These are phyloP conservation scores for Aspergillus novoparasiticus DNA, from an alignment of 2,329 filamentous ascomycete species.

Conservation along the genomic window DNA sequence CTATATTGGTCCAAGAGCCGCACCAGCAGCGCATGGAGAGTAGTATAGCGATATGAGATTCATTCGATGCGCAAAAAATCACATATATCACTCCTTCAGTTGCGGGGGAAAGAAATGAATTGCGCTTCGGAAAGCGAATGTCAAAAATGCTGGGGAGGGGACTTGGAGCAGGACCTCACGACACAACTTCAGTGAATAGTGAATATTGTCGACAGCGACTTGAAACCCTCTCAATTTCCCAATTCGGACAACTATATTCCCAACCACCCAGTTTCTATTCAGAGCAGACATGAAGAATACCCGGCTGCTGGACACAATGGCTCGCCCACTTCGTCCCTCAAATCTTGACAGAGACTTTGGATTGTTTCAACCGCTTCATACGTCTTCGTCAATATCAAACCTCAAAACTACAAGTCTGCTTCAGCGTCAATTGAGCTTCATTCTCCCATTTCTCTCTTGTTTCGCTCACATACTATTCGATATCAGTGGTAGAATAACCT, in stretches of 20 bases:
- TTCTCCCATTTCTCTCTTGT: not conserved
- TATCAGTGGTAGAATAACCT: not conserved
- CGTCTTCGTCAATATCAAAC: not conserved
- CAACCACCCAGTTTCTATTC: constrained; percentile 20
- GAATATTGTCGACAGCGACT: not conserved
- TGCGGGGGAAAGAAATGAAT: not conserved
- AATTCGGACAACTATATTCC: constrained; percentile 13
- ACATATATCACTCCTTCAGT: not conserved
- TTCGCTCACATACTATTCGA: not conserved
- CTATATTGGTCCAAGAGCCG: not conserved
- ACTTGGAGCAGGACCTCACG: too few relatives aligned
- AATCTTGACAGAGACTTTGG: not conserved
- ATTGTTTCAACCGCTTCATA: not conserved
- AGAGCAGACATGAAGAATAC: constrained; percentile 11
- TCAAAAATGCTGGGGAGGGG: not conserved
- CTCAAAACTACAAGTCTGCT: not conserved
- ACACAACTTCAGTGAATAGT: not conserved
- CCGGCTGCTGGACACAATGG: constrained; percentile 3
- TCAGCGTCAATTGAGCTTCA: not conserved
- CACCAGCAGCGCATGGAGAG: not conserved
- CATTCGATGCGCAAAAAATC: not conserved
- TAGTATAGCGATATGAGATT: not conserved
- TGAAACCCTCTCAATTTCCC: not conserved
- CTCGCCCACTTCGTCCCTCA: not conserved
- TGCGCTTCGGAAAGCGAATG: too few relatives aligned